Evolutionary conservation across 768 basidiomycete genomes (phyloP).

Genomic region (Tricholoma sp.): DNA sequence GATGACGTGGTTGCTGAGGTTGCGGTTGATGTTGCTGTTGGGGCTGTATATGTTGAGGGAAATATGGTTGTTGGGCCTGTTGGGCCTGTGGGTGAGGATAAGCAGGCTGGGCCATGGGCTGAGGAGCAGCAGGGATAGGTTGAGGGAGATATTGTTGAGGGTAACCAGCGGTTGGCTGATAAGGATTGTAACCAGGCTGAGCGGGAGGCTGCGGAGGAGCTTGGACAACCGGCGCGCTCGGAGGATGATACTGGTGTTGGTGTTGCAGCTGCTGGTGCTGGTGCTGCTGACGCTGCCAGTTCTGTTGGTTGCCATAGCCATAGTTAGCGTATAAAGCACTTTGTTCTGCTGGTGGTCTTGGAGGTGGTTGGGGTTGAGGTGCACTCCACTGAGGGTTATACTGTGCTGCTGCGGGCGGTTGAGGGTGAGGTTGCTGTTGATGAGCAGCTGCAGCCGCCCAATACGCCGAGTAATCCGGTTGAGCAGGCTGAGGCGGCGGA

Average conservation of each 20-base stretch:
- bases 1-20: conserved; percentile 45
- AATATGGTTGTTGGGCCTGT: conserved; percentile 43
- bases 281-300: conserved; percentile 64
- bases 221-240: conserved; percentile 47
- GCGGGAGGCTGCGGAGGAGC: conserved; percentile 50
- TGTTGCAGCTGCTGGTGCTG: conserved; percentile 40
- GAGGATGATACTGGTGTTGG: conserved; percentile 47
- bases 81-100: conserved; percentile 40
- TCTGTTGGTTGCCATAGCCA: conserved; percentile 73
- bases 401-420: conserved; percentile 39
- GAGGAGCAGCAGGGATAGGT: conserved; percentile 40
- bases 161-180: conserved; percentile 65
- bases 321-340: conserved; percentile 88
- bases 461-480: conserved; percentile 74
- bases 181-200: conserved; percentile 69
- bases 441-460: conserved; percentile 60
- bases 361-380: conserved; percentile 41
- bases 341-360: conserved; percentile 71
- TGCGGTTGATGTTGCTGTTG: conserved; percentile 36
- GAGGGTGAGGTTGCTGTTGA: conserved; percentile 39
- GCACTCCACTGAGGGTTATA: conserved; percentile 67
- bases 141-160: conserved; percentile 68
- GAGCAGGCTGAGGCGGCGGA: conserved; percentile 61
- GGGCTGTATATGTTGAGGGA: conserved; percentile 38
- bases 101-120: conserved; percentile 45